Conservation (phyloP, 192 early-diverging fungal species). For the Backusella circina region DNA sequence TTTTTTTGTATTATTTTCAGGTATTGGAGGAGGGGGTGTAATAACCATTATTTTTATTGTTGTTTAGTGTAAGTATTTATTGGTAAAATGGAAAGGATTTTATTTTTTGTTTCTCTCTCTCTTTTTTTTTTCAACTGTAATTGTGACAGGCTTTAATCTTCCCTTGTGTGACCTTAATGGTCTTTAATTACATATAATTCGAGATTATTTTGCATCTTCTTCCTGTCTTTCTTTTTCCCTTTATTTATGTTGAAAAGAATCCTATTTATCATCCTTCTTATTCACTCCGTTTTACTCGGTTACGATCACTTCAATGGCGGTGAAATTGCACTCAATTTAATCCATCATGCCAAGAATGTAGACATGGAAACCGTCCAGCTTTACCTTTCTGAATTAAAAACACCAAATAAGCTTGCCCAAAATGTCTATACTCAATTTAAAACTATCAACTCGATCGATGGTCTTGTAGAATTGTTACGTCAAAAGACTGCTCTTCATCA, state of each 20-base stretch:
- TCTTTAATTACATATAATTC: too few relatives aligned
- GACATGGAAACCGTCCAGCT: conserved; percentile 21
- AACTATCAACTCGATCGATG: conserved; percentile 16
- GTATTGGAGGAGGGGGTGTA: not conserved
- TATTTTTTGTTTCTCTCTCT: not conserved
- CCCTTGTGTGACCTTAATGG: too few relatives aligned
- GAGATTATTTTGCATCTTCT: not conserved
- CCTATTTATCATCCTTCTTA: conserved; percentile 12
- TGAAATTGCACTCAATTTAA: conserved; percentile 16
- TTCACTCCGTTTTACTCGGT: conserved; percentile 26
- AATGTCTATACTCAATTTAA: conserved; percentile 28
- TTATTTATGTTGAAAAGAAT: not conserved
- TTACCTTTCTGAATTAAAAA: conserved; percentile 15
- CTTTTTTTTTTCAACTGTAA: too few relatives aligned
- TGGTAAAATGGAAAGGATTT: not conserved
- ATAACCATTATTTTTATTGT: not conserved
- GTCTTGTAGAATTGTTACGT: conserved; percentile 2
- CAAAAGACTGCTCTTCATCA: conserved; percentile 3
- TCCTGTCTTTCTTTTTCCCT: not conserved
- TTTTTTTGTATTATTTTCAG: not conserved
- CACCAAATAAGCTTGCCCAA: conserved; percentile 18
- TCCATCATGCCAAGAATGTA: conserved; percentile 28
- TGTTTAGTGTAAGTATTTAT: not conserved
- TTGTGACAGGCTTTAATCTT: too few relatives aligned
- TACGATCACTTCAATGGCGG: conserved; percentile 36